phyloP scores from a whole-genome alignment of 345 rosid genomes.

The Acer campestre region DNA sequence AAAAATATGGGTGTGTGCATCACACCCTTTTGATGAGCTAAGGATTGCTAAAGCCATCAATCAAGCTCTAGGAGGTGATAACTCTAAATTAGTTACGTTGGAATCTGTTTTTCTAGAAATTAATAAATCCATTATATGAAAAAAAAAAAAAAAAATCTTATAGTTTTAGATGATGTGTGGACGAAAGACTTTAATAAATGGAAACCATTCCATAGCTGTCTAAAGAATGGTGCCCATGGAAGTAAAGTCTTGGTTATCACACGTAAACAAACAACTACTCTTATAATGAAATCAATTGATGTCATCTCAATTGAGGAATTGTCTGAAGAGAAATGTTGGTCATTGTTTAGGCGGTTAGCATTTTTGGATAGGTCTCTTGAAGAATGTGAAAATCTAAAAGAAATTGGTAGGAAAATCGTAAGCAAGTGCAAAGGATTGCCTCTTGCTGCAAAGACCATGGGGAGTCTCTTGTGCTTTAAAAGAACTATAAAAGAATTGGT shows the following conservation, averaged over 20 bases:
- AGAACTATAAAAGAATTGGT: background rate
- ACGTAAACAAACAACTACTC: too few relatives aligned
- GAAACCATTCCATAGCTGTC: background rate
- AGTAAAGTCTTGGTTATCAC: background rate
- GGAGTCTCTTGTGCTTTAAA: background rate
- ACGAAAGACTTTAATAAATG: background rate
- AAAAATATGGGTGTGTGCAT: too few relatives aligned
- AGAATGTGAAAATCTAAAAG: background rate
- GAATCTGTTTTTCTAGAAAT: too few relatives aligned
- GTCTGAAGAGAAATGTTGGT: background rate
- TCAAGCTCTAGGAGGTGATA: too few relatives aligned
- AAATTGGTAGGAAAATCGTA: background rate
- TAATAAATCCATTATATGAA: background rate
- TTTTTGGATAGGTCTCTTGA: too few relatives aligned
- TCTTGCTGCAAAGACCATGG: background rate
- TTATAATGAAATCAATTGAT: background rate
- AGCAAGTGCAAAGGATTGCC: background rate
- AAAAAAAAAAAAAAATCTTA: conserved; percentile 2
- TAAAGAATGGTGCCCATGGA: background rate
- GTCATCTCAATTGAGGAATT: too few relatives aligned
- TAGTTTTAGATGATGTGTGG: conserved; percentile 33
- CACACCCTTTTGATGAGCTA: too few relatives aligned
- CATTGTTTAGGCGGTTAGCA: background rate
- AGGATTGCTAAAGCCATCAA: too few relatives aligned
- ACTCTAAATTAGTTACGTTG: too few relatives aligned